Conservation (phyloP, 2,329 filamentous ascomycete genomes). For the Amauroascus niger region DNA sequence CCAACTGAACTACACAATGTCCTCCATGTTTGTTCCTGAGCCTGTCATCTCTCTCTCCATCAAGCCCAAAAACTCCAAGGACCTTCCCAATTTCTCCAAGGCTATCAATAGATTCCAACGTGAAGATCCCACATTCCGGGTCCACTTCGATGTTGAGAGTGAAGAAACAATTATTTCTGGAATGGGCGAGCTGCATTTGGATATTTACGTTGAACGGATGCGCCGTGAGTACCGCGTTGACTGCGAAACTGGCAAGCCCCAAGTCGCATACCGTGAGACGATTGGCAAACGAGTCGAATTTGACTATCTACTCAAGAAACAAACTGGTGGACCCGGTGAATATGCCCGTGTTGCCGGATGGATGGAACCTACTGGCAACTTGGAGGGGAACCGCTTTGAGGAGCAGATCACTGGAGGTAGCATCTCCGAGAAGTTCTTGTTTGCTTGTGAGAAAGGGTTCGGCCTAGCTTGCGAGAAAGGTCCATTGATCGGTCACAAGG, state of each 20-base stretch:
- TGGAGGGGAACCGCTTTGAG: constrained; percentile 73
- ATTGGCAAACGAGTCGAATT: constrained; percentile 71
- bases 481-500: constrained; percentile 82
- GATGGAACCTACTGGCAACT: constrained; percentile 70
- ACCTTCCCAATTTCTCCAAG: constrained; percentile 91
- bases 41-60: constrained; percentile 97
- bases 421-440: constrained; percentile 92
- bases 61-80: constrained; percentile 86
- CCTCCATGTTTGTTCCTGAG: constrained; percentile 93
- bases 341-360: constrained; percentile 86
- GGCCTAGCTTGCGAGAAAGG: constrained; percentile 71
- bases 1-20: constrained; percentile 84
- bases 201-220: constrained; percentile 96
- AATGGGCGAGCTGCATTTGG: constrained; percentile 94
- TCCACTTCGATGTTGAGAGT: constrained; percentile 82
- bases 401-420: constrained; percentile 78
- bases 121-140: constrained; percentile 94
- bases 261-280: constrained; percentile 94
- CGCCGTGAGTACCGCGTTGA: constrained; percentile 94
- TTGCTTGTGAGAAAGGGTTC: constrained; percentile 93
- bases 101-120: constrained; percentile 98
- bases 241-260: constrained; percentile 88
- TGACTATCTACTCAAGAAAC: constrained; percentile 89
- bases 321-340: constrained; percentile 90
- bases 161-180: constrained; percentile 97